Evolutionary conservation across 805 yeast genomes (phyloP), one percentile per base, ranked within the genome.

Genomic region (Myxozyma neotropica): DNA sequence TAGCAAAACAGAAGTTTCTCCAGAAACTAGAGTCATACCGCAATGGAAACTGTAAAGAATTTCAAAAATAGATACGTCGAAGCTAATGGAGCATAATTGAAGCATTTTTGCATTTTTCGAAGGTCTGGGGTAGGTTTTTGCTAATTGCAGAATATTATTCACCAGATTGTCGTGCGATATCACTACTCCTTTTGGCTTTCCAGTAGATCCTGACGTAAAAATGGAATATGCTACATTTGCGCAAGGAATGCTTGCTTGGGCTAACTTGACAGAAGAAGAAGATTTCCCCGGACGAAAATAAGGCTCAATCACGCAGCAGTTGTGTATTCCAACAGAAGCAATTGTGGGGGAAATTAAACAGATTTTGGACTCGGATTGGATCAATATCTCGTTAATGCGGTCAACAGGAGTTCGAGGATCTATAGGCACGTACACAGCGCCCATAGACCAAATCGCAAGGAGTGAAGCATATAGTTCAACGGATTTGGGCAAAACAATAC

Each of bases 181-280:
- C 24, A 50, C 23, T 17, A 69, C 67, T 24, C 70, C 70, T 46
- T 67, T 67, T 6, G 70, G 70, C n/a, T 23, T 51, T 12, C 70
- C 70, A 23, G 70, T 63, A 6, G 69, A 66, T 36, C 70, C 70
- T 2, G 70, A 67, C 6, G 70, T 67, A 39, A 67, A 67, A 3
- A 67, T 55, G 10, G 55, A 43, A 45, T 67, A 67, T 15, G 68
- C 65, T 7, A 53, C 19, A 23, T 51, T 50, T 1, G 19, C 5
- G 13, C 56, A 31, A 4, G 19, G 24, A 17, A 24, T 24, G 15
- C 17, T 4, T n/a, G 33, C n/a, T 4, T 21, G 43, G 10, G n/a
- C 12, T 12, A 13, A 19, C 29, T 15, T 12, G 23, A 15, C n/a
- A n/a, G 53, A 2, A 13, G 23, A n/a, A 36, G 4, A 3, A 7